A percentile compares a stretch with the other conserved stretches of the same genome.
phyloP scores from a whole-genome alignment of 163 green algal species.

The Scenedesmus sp. region DNA sequence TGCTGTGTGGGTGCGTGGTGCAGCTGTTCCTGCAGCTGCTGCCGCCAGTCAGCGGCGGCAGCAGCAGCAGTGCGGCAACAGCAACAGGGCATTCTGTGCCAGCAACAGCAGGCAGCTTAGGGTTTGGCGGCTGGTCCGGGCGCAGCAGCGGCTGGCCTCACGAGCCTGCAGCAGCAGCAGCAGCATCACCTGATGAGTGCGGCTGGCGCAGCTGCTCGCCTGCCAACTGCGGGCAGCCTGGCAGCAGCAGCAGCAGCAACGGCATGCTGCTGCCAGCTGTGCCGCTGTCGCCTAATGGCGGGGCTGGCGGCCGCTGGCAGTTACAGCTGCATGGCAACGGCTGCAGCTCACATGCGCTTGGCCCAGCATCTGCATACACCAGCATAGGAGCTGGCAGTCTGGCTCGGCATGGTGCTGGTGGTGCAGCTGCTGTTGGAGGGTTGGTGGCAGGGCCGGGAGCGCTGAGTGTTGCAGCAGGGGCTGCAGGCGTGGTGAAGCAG shows the following conservation, averaged over 20 bases:
- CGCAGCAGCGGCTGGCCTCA: neutral
- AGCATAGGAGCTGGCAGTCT: neutral
- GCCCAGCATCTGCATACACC: neutral
- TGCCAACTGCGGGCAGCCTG: neutral
- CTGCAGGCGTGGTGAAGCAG: conserved; percentile 1
- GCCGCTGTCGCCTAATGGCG: neutral
- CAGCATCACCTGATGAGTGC: neutral
- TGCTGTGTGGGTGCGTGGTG: conserved; percentile 37
- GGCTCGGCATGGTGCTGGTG: neutral
- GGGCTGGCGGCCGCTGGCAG: neutral
- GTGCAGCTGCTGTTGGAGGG: neutral
- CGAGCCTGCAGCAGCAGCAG: neutral
- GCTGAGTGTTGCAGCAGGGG: neutral
- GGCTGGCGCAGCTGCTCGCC: neutral
- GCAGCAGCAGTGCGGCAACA: neutral
- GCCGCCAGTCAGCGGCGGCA: neutral
- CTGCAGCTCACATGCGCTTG: neutral
- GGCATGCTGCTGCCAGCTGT: neutral
- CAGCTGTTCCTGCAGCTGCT: conserved; percentile 21
- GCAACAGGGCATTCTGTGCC: neutral
- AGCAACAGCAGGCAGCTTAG: conserved; percentile 1
- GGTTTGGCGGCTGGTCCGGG: neutral
- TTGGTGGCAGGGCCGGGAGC: neutral
- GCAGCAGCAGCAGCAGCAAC: neutral
- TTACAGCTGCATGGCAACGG: conserved; percentile 10